A percentile compares a stretch with the other conserved stretches of the same genome.
Evolutionary conservation across 805 yeast genomes (phyloP).

Genomic region (Candida ovalis): DNA sequence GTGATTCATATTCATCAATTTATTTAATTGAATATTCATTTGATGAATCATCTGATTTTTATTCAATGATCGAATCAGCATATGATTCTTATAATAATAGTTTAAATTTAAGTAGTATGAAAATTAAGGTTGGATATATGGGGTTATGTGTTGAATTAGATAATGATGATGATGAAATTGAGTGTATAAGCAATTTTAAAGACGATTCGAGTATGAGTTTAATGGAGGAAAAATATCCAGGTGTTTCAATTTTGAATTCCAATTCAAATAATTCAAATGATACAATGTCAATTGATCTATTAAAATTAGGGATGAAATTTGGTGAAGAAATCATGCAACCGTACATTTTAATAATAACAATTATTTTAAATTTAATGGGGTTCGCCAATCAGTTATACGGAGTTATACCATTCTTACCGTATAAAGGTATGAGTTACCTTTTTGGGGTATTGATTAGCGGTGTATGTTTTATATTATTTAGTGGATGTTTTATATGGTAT

Average conservation of each 20-base stretch:
- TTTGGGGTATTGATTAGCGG: constrained; percentile 32
- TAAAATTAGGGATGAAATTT: constrained; percentile 44
- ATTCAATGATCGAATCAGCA: constrained; percentile 36
- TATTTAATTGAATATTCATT: constrained; percentile 48
- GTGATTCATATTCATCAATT: constrained; percentile 42
- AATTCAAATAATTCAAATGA: constrained; percentile 30
- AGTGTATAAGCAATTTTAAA: constrained; percentile 3
- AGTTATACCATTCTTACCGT: constrained; percentile 49
- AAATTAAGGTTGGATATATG: constrained; percentile 50
- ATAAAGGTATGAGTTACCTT: constrained; percentile 24
- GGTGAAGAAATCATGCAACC: constrained; percentile 49
- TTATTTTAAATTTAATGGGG: constrained; percentile 40
- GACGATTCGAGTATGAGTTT: neutral
- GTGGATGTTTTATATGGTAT: constrained; percentile 61
- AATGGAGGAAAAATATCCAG: constrained; percentile 16
- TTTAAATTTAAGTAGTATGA: constrained; percentile 33
- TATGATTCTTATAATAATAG: constrained; percentile 32
- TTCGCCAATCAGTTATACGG: constrained; percentile 41
- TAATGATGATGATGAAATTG: constrained; percentile 21
- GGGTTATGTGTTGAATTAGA: constrained; percentile 54
- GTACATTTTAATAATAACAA: constrained; percentile 44
- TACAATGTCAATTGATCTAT: constrained; percentile 35
- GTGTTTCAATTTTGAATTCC: constrained; percentile 33
- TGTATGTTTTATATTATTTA: constrained; percentile 48
- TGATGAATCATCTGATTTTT: constrained; percentile 43